Evolutionary conservation across 345 rosid genomes (phyloP), one percentile per base, ranked within the genome.

Genomic region (Camelina sativa): DNA sequence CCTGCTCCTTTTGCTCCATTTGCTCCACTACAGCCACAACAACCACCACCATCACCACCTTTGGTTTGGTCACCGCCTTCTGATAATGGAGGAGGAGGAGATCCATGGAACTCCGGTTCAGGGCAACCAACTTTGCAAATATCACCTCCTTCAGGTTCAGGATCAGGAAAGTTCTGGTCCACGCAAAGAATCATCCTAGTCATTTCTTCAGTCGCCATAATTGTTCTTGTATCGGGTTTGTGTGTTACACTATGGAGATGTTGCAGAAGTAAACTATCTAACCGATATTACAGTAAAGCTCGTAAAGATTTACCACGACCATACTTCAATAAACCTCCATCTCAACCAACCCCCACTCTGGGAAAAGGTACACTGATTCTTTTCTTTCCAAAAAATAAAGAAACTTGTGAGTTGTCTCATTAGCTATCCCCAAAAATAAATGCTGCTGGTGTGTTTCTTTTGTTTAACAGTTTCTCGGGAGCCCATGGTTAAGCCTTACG

Each of bases 1-100:
- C 81, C 92, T 10, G 77, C 93, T 64, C 67, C 82, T 46, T 75
- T 84, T 5, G 62, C 82, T 23, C 88, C 96, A n/a, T 74, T 92
- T 30, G 77, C 91, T 61, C 66, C 81, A 47, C 69, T 85, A 2
- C 69, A 78, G 19, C 81, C 87, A 61, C 85, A 87, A 43, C 77
- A 71, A 63, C 75, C 78, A 59, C 84, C 84, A 51, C 62, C 67
- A 55, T 77, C 82, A 25, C 96, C 91, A 69, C 73, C 87, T 77
- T 48, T 72, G 9, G 79, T 65, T 51, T 79, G 82, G 82, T 60
- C 82, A 50, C 82, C 82, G 0, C 79, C 88, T 68, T 81, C 75
- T 15, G 54, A 22, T 58, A 46, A 66, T 72, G 74, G 37, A 41
- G 80, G 50, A 65, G 74, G 54, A 41, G 80, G 50, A 28, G 68